Conservation (phyloP, 2,329 filamentous ascomycete genomes). For the Epichloe sibirici region DNA sequence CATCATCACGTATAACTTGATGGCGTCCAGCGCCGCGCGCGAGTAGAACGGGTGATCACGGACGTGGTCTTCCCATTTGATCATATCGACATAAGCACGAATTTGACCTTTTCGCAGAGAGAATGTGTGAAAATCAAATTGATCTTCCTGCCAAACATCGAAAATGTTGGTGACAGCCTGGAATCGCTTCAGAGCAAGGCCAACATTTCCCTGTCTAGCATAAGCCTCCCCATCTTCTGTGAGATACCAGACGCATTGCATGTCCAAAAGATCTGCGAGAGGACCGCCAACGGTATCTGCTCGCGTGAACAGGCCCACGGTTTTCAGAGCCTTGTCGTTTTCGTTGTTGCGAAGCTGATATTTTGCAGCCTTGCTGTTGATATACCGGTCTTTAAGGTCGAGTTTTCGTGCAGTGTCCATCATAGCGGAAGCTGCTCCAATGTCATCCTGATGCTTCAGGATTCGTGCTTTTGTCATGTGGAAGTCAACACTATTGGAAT, state of each 20-base stretch:
- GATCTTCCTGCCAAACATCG: conserved; percentile 94
- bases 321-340: conserved; percentile 73
- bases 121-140: conserved; percentile 98
- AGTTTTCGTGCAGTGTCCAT: conserved; percentile 82
- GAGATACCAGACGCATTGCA: conserved; percentile 97
- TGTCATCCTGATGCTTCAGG: conserved; percentile 78
- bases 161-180: conserved; percentile 85
- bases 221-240: conserved; percentile 91
- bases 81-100: conserved; percentile 87
- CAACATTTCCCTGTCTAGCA: conserved; percentile 67
- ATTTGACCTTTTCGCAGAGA: conserved; percentile 95
- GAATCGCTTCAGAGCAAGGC: conserved; percentile 84
- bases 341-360: conserved; percentile 91
- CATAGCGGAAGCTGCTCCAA: conserved; percentile 64
- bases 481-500: conserved; percentile 76
- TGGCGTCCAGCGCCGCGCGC: conserved; percentile 67
- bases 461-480: conserved; percentile 93
- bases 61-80: conserved; percentile 86
- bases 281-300: conserved; percentile 83
- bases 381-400: conserved; percentile 86
- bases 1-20: conserved; percentile 68
- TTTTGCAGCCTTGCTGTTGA: conserved; percentile 96
- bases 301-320: conserved; percentile 86
- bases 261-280: conserved; percentile 82
- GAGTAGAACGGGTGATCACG: conserved; percentile 90